Evolutionary conservation across 2,329 filamentous ascomycete species (phyloP).

Genomic region (Pseudogymnoascus sp.): DNA sequence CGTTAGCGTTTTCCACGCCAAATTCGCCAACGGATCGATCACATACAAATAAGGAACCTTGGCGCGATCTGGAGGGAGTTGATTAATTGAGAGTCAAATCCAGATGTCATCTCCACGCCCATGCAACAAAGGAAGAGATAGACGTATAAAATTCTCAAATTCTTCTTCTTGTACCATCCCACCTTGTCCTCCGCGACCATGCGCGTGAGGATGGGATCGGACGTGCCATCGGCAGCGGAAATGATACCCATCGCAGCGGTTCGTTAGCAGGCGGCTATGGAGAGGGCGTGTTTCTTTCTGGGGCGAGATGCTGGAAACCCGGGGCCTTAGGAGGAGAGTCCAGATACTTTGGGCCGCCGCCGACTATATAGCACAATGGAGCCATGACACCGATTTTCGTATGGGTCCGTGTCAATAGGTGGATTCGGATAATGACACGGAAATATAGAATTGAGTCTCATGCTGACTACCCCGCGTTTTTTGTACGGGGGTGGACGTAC

Average conservation of each 20-base stretch:
- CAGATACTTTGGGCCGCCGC: not conserved
- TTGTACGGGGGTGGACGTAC: not conserved
- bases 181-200: conserved; percentile 33
- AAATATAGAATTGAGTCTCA: conserved; percentile 5
- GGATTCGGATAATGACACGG: conserved; percentile 5
- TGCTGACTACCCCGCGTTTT: conserved; percentile 6
- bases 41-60: not conserved
- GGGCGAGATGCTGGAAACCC: not conserved
- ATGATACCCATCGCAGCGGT: conserved; percentile 5
- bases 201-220: conserved; percentile 34
- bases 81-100: conserved; percentile 44
- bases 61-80: conserved; percentile 34
- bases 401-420: not conserved
- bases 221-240: not conserved
- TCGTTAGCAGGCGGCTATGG: not conserved
- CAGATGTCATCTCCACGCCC: conserved; percentile 47
- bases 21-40: not conserved
- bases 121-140: conserved; percentile 40
- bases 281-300: not conserved
- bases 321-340: not conserved
- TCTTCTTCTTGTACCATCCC: conserved; percentile 33
- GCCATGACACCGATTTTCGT: not conserved
- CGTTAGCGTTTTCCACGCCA: not conserved
- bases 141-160: conserved; percentile 32
- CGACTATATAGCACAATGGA: conserved; percentile 5